Conservation (phyloP, 2,329 filamentous ascomycete species). For the Plectosphaerella plurivora region DNA sequence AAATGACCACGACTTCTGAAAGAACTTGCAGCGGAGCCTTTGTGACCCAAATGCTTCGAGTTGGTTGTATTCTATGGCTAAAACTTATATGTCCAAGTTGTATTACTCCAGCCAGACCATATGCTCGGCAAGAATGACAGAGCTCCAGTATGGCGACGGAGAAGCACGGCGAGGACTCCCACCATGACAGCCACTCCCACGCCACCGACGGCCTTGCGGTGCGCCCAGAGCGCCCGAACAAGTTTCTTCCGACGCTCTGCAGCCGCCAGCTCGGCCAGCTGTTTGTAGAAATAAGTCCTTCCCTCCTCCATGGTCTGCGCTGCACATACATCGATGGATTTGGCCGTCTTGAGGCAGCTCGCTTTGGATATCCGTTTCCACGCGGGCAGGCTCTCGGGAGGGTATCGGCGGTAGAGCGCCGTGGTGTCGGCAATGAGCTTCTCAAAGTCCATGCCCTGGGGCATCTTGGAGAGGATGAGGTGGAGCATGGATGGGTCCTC, state of each 20-base stretch:
- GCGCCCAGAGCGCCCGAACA: slow-evolving; percentile 51
- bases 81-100: slow-evolving; percentile 8
- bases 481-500: slow-evolving; percentile 93
- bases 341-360: slow-evolving; percentile 83
- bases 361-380: slow-evolving; percentile 68
- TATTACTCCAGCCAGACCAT: slow-evolving; percentile 12
- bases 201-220: slow-evolving; percentile 60
- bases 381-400: slow-evolving; percentile 65
- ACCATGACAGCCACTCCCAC: slow-evolving; percentile 63
- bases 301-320: slow-evolving; percentile 63
- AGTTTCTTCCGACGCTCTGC: slow-evolving; percentile 53
- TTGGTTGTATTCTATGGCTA: slow-evolving; percentile 2
- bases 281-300: slow-evolving; percentile 61
- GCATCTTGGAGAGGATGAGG: slow-evolving; percentile 80
- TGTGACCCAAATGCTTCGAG: not conserved
- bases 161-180: slow-evolving; percentile 63
- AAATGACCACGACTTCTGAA: too few relatives aligned
- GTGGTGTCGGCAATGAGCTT: slow-evolving; percentile 64
- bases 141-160: slow-evolving; percentile 40
- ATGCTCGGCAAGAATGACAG: slow-evolving; percentile 10
- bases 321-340: slow-evolving; percentile 42
- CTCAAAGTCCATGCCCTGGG: slow-evolving; percentile 76
- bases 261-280: slow-evolving; percentile 67
- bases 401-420: slow-evolving; percentile 58
- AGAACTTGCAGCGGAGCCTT: not conserved